Percentiles rank a stretch among this genome's conserved stretches.
phyloP scores from a whole-genome alignment of 163 green algal genomes.

The Picocystis sp. region DNA sequence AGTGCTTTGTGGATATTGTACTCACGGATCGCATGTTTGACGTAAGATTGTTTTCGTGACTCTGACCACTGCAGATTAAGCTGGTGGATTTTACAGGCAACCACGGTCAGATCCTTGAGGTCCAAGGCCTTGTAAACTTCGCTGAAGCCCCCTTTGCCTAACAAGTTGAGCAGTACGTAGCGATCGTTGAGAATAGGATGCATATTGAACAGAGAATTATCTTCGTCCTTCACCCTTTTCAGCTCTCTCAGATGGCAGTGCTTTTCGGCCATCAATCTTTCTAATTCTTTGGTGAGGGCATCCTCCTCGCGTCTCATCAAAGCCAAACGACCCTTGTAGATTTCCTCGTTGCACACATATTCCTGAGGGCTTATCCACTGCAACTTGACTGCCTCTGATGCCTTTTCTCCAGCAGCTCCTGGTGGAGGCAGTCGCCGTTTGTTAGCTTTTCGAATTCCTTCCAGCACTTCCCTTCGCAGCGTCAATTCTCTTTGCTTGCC shows the following conservation, averaged over 20 bases:
- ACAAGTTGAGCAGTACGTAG: conserved; percentile 70
- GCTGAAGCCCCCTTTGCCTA: conserved; percentile 84
- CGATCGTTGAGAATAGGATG: conserved; percentile 34
- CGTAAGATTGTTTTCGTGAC: conserved; percentile 67
- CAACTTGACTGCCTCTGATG: background rate
- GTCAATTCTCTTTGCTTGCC: background rate
- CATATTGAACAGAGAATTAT: conserved; percentile 15
- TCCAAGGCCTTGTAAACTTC: conserved; percentile 72
- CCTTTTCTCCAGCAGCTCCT: background rate
- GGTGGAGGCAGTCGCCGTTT: conserved; percentile 7
- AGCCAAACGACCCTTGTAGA: conserved; percentile 32
- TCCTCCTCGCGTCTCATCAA: conserved; percentile 73
- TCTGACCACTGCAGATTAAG: conserved; percentile 55
- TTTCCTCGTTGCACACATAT: conserved; percentile 1
- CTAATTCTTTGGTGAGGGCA: conserved; percentile 36
- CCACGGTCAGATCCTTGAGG: conserved; percentile 31
- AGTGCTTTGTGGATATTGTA: conserved; percentile 70
- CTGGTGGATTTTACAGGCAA: conserved; percentile 80
- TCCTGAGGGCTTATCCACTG: conserved; percentile 3
- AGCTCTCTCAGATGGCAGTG: conserved; percentile 31
- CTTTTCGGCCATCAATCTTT: conserved; percentile 56
- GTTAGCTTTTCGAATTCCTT: conserved; percentile 4
- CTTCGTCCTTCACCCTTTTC: conserved; percentile 54
- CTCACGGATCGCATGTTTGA: conserved; percentile 75
- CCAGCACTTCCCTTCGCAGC: conserved; percentile 2